These are phyloP conservation scores for Epichloe brachyelytri DNA, from an alignment of 2,329 filamentous ascomycete species.

Conservation along the genomic window DNA sequence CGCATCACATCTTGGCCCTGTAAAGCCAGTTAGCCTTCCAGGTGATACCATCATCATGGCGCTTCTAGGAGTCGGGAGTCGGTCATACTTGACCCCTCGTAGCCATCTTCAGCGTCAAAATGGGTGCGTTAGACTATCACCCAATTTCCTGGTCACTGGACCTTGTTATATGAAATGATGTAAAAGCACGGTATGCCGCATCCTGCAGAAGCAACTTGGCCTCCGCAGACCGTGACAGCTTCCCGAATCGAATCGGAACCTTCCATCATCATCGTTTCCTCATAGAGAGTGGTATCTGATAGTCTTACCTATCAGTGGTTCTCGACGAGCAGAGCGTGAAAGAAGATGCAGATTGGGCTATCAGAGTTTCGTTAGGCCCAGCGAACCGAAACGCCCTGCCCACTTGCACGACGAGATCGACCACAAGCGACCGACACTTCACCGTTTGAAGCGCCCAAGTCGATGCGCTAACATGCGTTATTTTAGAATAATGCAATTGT, in stretches of 20 bases:
- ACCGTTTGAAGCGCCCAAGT: not conserved
- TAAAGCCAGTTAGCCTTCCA: no score
- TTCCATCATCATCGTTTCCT: not conserved
- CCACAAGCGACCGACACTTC: not conserved
- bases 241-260: not conserved
- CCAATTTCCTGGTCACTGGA: not conserved
- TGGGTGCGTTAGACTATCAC: not conserved
- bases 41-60: not conserved
- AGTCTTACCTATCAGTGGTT: not conserved
- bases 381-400: not conserved
- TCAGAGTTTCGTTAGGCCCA: not conserved
- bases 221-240: not conserved
- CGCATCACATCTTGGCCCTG: no score
- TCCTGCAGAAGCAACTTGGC: not conserved
- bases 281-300: not conserved
- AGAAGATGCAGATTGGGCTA: not conserved
- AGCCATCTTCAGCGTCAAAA: not conserved
- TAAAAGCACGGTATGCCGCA: not conserved
- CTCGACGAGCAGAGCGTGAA: not conserved
- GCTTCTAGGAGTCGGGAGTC: no score
- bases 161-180: not conserved
- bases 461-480: not conserved
- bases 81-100: not conserved
- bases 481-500: not conserved
- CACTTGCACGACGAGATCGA: not conserved